Evolutionary conservation across 73 alveolate genomes (phyloP).

Genomic region (Paramecium tetraurelia): DNA sequence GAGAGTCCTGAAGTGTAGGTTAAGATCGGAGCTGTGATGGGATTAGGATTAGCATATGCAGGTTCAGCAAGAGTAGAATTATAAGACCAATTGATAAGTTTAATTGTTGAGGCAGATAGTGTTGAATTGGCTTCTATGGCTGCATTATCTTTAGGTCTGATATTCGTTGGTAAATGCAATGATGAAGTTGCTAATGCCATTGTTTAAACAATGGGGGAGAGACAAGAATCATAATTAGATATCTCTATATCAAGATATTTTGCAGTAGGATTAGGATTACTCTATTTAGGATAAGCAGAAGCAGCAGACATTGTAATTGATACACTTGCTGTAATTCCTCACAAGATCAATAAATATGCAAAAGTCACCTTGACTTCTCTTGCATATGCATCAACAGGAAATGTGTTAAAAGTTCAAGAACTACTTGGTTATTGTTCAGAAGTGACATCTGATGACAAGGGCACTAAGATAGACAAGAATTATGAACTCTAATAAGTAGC

Average conservation of each 20-base stretch:
- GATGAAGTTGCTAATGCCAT: constrained; percentile 96
- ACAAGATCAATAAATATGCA: constrained; percentile 21
- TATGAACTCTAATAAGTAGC: constrained; percentile 57
- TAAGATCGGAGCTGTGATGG: constrained; percentile 80
- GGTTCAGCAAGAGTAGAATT: constrained; percentile 89
- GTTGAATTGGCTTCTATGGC: constrained; percentile 96
- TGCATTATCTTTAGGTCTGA: constrained; percentile 94
- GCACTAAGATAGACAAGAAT: neutral
- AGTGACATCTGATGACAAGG: constrained; percentile 46
- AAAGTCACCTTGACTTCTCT: constrained; percentile 14
- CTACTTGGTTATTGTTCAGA: constrained; percentile 46
- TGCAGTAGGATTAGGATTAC: constrained; percentile 95
- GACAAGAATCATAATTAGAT: constrained; percentile 82
- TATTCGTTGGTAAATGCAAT: constrained; percentile 92
- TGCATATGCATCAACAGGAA: constrained; percentile 61
- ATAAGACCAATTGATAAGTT: constrained; percentile 80
- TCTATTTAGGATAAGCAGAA: constrained; percentile 82
- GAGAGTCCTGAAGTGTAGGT: constrained; percentile 66
- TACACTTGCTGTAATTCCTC: neutral
- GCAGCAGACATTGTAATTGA: constrained; percentile 31
- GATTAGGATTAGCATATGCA: constrained; percentile 86
- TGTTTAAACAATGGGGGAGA: constrained; percentile 86
- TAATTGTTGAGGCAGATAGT: constrained; percentile 78
- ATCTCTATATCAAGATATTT: constrained; percentile 85
- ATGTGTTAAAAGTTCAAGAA: constrained; percentile 53